Evolutionary conservation across 805 yeast species (phyloP).

Genomic region (Metschnikowia orientalis): DNA sequence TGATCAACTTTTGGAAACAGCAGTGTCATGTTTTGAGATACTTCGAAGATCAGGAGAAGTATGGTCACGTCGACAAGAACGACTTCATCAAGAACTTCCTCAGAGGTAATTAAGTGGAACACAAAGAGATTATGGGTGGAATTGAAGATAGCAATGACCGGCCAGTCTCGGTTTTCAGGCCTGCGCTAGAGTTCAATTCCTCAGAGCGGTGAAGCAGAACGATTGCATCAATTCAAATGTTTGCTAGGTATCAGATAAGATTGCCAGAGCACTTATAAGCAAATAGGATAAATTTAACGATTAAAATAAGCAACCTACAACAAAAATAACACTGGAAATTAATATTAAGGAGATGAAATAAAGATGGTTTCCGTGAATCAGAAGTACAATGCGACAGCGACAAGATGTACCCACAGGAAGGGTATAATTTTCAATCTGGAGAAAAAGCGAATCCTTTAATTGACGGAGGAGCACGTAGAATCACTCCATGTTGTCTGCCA

Average conservation of each 20-base stretch:
- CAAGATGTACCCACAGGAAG: conserved; percentile 4
- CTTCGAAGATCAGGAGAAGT: conserved; percentile 62
- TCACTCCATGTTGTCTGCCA: conserved; percentile 48
- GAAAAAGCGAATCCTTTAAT: no score
- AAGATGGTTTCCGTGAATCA: conserved; percentile 5
- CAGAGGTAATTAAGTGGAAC: conserved; percentile 45
- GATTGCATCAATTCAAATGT: neutral
- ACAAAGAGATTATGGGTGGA: conserved; percentile 1
- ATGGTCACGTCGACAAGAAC: conserved; percentile 52
- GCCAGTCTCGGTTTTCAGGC: no score
- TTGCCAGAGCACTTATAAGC: no score
- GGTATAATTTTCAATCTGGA: conserved; percentile 10
- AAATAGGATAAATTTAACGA: no score
- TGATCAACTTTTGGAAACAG: conserved; percentile 88
- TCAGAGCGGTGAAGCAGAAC: no score
- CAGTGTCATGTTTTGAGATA: conserved; percentile 78
- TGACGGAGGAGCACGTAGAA: conserved; percentile 6
- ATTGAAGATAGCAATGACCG: no score
- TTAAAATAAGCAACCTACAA: no score
- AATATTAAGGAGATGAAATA: conserved; percentile 8
- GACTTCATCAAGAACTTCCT: conserved; percentile 70
- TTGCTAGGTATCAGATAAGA: neutral
- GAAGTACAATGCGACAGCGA: no score
- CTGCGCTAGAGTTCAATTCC: no score
- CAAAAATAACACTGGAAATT: conserved; percentile 4